Conservation (phyloP, 1,284 basidiomycete species). For the Cystobasidium sp. region DNA sequence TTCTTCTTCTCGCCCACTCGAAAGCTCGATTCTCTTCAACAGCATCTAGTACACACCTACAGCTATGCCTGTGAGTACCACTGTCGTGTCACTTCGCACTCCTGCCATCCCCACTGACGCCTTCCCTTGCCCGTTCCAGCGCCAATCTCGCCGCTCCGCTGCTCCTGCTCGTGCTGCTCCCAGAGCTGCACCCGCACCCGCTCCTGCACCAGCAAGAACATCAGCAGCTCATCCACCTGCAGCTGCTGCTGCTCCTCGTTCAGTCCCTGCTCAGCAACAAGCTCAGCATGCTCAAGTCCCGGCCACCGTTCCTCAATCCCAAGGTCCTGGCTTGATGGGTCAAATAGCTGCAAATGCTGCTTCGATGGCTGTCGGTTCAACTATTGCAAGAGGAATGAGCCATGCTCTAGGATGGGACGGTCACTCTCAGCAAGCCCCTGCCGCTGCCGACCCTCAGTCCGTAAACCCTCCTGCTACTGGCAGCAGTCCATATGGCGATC, state of each 20-base stretch:
- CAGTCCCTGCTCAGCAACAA: conserved; percentile 25
- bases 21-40: background rate
- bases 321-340: conserved; percentile 36
- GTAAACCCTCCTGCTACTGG: background rate
- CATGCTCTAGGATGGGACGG: conserved; percentile 39
- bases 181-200: conserved; percentile 16
- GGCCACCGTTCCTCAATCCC: conserved; percentile 34
- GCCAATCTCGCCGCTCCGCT: conserved; percentile 27
- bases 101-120: background rate
- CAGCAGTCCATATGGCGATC: background rate
- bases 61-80: conserved; percentile 29
- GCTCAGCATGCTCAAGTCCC: conserved; percentile 29
- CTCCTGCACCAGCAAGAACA: conserved; percentile 10
- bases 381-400: conserved; percentile 28
- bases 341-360: conserved; percentile 42
- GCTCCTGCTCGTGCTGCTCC: conserved; percentile 16
- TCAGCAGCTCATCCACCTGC: conserved; percentile 16
- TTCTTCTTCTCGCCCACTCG: background rate
- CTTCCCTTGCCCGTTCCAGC: conserved; percentile 6
- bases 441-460: conserved; percentile 11
- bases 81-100: background rate
- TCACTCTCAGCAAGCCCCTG: background rate
- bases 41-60: background rate
- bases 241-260: background rate
- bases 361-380: conserved; percentile 30